Evolutionary conservation across 345 rosid species (phyloP), one percentile per base, ranked within the genome.

Genomic region (Adansonia digitata): DNA sequence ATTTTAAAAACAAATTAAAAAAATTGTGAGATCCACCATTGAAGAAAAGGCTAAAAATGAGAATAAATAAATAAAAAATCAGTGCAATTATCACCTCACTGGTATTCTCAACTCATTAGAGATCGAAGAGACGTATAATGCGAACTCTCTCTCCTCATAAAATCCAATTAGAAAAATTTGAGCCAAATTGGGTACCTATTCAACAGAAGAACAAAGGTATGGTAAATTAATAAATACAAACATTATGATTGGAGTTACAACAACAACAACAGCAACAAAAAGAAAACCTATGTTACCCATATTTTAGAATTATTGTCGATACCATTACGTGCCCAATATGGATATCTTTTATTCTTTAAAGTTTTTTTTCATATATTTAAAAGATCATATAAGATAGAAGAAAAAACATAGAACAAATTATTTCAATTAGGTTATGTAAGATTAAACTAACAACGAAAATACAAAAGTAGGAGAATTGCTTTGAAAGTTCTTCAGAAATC

Each of bases 61-160:
- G 4, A 10, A 40, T 31, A 55, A 2, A n/a, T n/a, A n/a, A 17
- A 55, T 18, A 43, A 59, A 20, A 66, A 18, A 69, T 39, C 34
- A 73, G 31, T 66, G 34, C 18, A 43, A 0, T 40, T 52, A 77
- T 85, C 81, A 93, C 98, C 93, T 87, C 67, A 93, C 97, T 53
- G 98, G 93, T 17, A 93, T 78, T 80, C 84, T 89, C 35, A 93
- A 79, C 83, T 93, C 97, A 57, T 80, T 91, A 31, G 98, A 93
- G 65, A 91, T 84, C 0, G 98, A 87, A 72, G 97, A 93, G 15
- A 88, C 92, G 78, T 88, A 91, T 73, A 91, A 75, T n/a, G 90
- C 77, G 10, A 93, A 93, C 68, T 93, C 98, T 73, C 86, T 84
- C 84, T 91, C 97, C 51, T 91, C 98, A 39, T 91, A 91, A 77